phyloP scores from a whole-genome alignment of 805 yeast genomes.

The Ogataea chonburiensis region DNA sequence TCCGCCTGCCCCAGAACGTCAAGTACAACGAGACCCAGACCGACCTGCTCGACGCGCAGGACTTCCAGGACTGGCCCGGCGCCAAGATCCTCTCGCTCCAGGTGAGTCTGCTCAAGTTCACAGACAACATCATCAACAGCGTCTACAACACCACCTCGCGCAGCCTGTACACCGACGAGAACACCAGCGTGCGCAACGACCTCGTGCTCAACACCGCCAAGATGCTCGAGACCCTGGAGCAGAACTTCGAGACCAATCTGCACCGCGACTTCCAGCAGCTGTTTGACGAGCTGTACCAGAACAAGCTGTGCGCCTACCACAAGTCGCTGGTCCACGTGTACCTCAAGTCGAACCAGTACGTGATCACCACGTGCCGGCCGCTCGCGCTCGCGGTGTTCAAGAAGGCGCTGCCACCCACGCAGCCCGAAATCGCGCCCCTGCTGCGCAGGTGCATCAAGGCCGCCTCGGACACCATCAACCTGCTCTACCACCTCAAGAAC shows the following conservation, averaged over 20 bases:
- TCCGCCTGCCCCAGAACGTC: conserved; percentile 38
- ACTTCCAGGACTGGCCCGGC: conserved; percentile 33
- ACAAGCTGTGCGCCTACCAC: conserved; percentile 18
- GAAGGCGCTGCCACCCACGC: conserved; percentile 23
- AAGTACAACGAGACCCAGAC: conserved; percentile 34
- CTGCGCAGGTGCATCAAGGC: conserved; percentile 32
- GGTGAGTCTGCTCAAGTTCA: conserved; percentile 27
- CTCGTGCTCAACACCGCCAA: conserved; percentile 23
- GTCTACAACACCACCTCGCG: conserved; percentile 34
- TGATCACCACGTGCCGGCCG: conserved; percentile 38
- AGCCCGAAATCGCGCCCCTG: conserved; percentile 27
- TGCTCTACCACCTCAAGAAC: conserved; percentile 29
- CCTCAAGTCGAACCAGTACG: conserved; percentile 36
- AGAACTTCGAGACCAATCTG: conserved; percentile 24
- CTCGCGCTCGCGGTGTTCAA: conserved; percentile 35
- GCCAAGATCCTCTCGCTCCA: conserved; percentile 30
- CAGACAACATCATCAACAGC: conserved; percentile 33
- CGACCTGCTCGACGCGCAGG: conserved; percentile 27
- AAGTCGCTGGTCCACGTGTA: conserved; percentile 34
- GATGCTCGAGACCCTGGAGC: conserved; percentile 22
- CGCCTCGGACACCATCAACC: conserved; percentile 33
- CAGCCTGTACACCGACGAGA: conserved; percentile 23
- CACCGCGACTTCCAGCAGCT: conserved; percentile 23
- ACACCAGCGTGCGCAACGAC: conserved; percentile 20
- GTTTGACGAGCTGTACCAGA: conserved; percentile 19